phyloP scores from a whole-genome alignment of 257 asterid species.

The Salvia splendens region DNA sequence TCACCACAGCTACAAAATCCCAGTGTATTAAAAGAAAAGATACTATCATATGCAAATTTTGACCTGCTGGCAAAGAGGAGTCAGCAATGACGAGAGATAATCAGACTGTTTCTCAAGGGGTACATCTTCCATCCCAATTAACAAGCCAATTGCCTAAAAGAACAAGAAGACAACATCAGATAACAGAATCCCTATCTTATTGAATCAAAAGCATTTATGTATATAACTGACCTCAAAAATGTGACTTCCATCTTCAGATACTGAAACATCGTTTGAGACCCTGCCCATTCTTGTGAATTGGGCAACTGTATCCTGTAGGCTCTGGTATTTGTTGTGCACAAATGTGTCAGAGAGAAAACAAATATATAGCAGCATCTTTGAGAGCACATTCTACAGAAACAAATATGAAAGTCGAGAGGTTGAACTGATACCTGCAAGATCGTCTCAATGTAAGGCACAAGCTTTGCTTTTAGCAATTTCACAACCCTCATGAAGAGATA shows the following conservation, averaged over 20 bases:
- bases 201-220: constrained; percentile 1
- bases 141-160: constrained; percentile 85
- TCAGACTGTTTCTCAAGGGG: constrained; percentile 79
- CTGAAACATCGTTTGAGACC: constrained; percentile 51
- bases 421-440: constrained; percentile 73
- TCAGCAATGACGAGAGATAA: constrained; percentile 78
- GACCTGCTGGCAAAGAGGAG: constrained; percentile 97
- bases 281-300: constrained; percentile 63
- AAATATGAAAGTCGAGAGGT: constrained; percentile 9
- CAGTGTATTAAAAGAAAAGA: constrained; percentile 2
- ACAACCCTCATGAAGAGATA: constrained; percentile 96
- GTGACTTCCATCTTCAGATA: constrained; percentile 91
- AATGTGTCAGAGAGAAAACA: constrained; percentile 21
- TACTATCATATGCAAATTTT: constrained; percentile 28
- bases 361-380: not conserved
- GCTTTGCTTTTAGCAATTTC: constrained; percentile 79
- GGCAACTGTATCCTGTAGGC: constrained; percentile 76
- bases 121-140: constrained; percentile 97
- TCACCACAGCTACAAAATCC: not conserved
- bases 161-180: constrained; percentile 20
- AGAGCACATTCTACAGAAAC: constrained; percentile 14
- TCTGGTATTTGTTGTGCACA: constrained; percentile 49
- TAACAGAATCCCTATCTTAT: constrained; percentile 20
- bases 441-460: constrained; percentile 85
- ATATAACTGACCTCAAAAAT: constrained; percentile 75